Evolutionary conservation across 192 early-diverging fungal species (phyloP).

Genomic region (Radiomyces spectabilis): DNA sequence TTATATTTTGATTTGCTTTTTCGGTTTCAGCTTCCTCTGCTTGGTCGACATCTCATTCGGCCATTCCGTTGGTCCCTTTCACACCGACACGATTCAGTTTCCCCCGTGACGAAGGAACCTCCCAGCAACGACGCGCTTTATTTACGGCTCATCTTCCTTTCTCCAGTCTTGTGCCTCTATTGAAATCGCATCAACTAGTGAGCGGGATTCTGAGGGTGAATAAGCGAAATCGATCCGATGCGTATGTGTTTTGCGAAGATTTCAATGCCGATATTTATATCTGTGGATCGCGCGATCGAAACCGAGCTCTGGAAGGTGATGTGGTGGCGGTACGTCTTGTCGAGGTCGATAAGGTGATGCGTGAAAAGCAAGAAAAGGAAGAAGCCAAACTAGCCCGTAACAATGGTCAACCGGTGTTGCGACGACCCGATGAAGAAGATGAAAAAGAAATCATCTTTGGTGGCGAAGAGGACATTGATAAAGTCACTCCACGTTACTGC

Average conservation of each 20-base stretch:
- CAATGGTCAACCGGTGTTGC: constrained; percentile 33
- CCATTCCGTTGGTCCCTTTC: constrained; percentile 9
- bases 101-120: constrained; percentile 24
- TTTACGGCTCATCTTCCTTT: constrained; percentile 49
- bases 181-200: constrained; percentile 48
- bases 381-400: constrained; percentile 39
- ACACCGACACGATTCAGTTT: constrained; percentile 30
- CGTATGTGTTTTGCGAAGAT: constrained; percentile 73
- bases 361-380: constrained; percentile 38
- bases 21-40: not conserved
- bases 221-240: constrained; percentile 73
- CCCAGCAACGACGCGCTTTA: constrained; percentile 35
- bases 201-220: constrained; percentile 79
- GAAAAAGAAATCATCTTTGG: constrained; percentile 31
- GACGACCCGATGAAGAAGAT: constrained; percentile 43
- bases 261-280: constrained; percentile 69
- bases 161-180: constrained; percentile 35
- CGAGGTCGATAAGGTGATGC: constrained; percentile 49
- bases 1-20: not conserved
- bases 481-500: constrained; percentile 39
- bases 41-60: constrained; percentile 4
- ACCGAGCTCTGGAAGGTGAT: constrained; percentile 78
- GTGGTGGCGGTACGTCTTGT: constrained; percentile 60
- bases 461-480: constrained; percentile 30
- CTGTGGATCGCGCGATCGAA: constrained; percentile 56